These are phyloP conservation scores for Saccharomycopsis hybrid DNA, from an alignment of 1,139 yeast genomes.

Conservation along the genomic window DNA sequence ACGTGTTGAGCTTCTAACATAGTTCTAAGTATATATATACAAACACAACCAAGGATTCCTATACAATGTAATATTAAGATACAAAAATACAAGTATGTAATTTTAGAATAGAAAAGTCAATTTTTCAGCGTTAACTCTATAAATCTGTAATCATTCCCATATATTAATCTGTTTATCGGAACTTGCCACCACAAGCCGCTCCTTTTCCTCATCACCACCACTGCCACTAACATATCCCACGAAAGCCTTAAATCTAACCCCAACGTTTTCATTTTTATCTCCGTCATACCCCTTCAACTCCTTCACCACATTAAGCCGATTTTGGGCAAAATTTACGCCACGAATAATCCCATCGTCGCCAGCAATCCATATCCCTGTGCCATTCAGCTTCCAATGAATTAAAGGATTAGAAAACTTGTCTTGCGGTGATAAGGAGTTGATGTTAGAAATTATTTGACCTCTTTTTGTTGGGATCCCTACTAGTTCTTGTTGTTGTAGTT, in stretches of 20 bases:
- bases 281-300: not conserved
- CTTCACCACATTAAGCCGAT: slow-evolving; percentile 1
- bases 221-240: not conserved
- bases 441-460: slow-evolving; percentile 48
- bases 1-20: not conserved
- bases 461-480: slow-evolving; percentile 23
- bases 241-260: slow-evolving; percentile 5
- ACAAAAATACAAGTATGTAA: too few species aligned
- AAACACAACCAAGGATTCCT: too few species aligned
- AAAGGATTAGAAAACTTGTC: slow-evolving; percentile 60
- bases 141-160: slow-evolving; percentile 1
- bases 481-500: slow-evolving; percentile 1
- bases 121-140: too few species aligned
- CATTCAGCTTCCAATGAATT: slow-evolving; percentile 35
- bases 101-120: too few species aligned
- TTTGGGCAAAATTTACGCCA: slow-evolving; percentile 42
- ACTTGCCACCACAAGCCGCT: not conserved
- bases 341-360: slow-evolving; percentile 66
- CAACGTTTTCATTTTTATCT: too few species aligned
- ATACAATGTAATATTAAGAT: too few species aligned
- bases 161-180: not conserved
- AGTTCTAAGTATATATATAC: too few species aligned
- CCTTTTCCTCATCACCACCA: not conserved
- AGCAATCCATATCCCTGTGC: slow-evolving; percentile 54
- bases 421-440: slow-evolving; percentile 60